Evolutionary conservation across 305 asterid species (phyloP).

Genomic region (Fraxinus angustifolia): DNA sequence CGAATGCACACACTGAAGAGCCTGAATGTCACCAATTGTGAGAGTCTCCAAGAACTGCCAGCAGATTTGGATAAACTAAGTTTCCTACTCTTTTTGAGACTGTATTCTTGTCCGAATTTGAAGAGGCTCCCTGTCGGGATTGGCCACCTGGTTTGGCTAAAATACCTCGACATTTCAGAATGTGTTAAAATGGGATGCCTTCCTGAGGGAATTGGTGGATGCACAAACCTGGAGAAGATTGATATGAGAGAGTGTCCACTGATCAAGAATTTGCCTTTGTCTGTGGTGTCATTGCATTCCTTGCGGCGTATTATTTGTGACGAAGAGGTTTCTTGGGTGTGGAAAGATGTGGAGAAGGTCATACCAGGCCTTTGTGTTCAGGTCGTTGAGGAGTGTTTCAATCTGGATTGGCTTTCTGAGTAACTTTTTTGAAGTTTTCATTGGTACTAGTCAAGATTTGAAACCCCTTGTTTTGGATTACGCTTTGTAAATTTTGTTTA

Average conservation of each 20-base stretch:
- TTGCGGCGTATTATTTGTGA: conserved; percentile 63
- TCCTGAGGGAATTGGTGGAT: conserved; percentile 64
- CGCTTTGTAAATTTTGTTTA: not conserved
- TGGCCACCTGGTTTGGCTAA: conserved; percentile 43
- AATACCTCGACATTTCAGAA: conserved; percentile 71
- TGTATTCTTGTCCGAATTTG: conserved; percentile 70
- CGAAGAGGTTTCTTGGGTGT: conserved; percentile 57
- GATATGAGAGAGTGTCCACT: conserved; percentile 83
- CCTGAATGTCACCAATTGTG: conserved; percentile 77
- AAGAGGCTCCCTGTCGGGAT: conserved; percentile 48
- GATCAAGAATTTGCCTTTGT: conserved; percentile 47
- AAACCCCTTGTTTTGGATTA: not conserved
- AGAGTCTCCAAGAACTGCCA: conserved; percentile 63
- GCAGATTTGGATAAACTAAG: conserved; percentile 46
- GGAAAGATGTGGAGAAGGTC: conserved; percentile 60
- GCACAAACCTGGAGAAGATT: conserved; percentile 62
- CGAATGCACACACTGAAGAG: conserved; percentile 53
- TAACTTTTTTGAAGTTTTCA: conserved; percentile 5
- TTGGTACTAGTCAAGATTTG: not conserved
- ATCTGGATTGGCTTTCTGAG: conserved; percentile 75
- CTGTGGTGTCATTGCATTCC: conserved; percentile 34
- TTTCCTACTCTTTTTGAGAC: conserved; percentile 50
- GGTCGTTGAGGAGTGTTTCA: conserved; percentile 68
- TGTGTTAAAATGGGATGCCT: conserved; percentile 64
- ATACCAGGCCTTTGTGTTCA: conserved; percentile 51